Conservation (phyloP, 805 yeast genomes). For the Metschnikowia kofuensis region DNA sequence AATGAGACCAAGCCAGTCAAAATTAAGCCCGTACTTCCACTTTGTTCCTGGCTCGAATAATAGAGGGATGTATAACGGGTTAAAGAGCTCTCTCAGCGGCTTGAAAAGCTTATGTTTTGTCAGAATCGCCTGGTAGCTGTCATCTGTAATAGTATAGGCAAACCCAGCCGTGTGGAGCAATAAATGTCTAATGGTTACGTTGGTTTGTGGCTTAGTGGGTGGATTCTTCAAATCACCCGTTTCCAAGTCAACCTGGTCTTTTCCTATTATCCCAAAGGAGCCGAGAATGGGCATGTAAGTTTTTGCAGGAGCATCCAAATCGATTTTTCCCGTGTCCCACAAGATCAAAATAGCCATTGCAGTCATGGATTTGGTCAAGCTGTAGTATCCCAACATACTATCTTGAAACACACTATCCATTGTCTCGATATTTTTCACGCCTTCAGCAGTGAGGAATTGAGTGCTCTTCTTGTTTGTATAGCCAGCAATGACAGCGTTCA, state of each 20-base stretch:
- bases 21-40: slow-evolving; percentile 35
- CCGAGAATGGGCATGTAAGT: slow-evolving; percentile 30
- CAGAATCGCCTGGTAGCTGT: slow-evolving; percentile 25
- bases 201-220: slow-evolving; percentile 7
- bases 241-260: slow-evolving; percentile 9
- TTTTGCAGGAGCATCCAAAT: slow-evolving; percentile 32
- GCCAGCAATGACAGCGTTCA: slow-evolving; percentile 14
- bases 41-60: slow-evolving; percentile 35
- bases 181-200: slow-evolving; percentile 14
- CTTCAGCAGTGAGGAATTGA: slow-evolving; percentile 8
- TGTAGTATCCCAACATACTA: slow-evolving; percentile 9
- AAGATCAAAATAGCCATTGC: slow-evolving; percentile 31
- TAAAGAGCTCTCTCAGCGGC: slow-evolving; percentile 26
- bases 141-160: slow-evolving; percentile 29
- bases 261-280: slow-evolving; percentile 10
- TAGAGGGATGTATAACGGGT: slow-evolving; percentile 22
- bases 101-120: slow-evolving; percentile 19
- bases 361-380: slow-evolving; percentile 21
- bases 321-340: slow-evolving; percentile 28
- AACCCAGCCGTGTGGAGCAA: slow-evolving; percentile 24
- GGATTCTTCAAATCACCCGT: slow-evolving; percentile 10
- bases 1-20: slow-evolving; percentile 38
- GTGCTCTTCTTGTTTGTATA: slow-evolving; percentile 8
- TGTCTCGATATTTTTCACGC: slow-evolving; percentile 8
- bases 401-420: slow-evolving; percentile 8